Percentiles rank a stretch among this genome's conserved stretches.
Conservation (phyloP, 2,329 filamentous ascomycete genomes). For the Elsinoe arachidis region DNA sequence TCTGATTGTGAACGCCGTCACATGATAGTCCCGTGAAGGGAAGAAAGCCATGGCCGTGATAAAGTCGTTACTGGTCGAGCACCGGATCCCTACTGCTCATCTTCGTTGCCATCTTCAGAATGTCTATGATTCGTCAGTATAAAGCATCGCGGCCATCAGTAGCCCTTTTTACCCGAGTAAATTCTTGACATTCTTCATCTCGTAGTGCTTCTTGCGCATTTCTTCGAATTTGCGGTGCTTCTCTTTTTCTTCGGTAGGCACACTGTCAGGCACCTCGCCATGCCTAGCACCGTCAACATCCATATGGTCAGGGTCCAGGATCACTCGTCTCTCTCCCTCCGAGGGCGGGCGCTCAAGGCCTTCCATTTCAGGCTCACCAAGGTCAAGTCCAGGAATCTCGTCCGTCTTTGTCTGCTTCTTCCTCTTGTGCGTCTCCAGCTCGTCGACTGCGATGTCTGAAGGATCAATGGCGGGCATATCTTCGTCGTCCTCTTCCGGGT, state of each 20-base stretch:
- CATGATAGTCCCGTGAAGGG: background rate
- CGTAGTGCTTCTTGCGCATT: constrained; percentile 92
- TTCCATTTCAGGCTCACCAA: constrained; percentile 76
- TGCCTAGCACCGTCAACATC: constrained; percentile 42
- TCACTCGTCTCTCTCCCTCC: constrained; percentile 64
- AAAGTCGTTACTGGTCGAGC: background rate
- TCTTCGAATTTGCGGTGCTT: constrained; percentile 90
- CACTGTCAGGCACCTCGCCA: constrained; percentile 49
- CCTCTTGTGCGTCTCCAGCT: constrained; percentile 50
- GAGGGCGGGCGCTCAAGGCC: constrained; percentile 26
- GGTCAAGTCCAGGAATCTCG: constrained; percentile 83
- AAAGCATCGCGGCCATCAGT: constrained; percentile 5
- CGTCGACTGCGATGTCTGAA: constrained; percentile 60
- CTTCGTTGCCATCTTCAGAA: constrained; percentile 35
- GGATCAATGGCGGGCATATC: constrained; percentile 60
- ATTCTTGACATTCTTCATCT: constrained; percentile 91
- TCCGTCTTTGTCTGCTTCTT: constrained; percentile 46
- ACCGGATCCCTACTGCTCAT: background rate
- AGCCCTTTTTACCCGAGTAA: constrained; percentile 58
- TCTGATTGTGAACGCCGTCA: background rate
- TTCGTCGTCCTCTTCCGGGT: constrained; percentile 78
- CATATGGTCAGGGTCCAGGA: constrained; percentile 53
- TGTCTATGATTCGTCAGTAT: constrained; percentile 26
- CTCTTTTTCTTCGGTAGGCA: constrained; percentile 63
- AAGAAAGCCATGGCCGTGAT: background rate